A percentile compares a stretch with the other conserved stretches of the same genome.
Evolutionary conservation across 2,329 filamentous ascomycete species (phyloP).

Genomic region (Alternaria gaisen): DNA sequence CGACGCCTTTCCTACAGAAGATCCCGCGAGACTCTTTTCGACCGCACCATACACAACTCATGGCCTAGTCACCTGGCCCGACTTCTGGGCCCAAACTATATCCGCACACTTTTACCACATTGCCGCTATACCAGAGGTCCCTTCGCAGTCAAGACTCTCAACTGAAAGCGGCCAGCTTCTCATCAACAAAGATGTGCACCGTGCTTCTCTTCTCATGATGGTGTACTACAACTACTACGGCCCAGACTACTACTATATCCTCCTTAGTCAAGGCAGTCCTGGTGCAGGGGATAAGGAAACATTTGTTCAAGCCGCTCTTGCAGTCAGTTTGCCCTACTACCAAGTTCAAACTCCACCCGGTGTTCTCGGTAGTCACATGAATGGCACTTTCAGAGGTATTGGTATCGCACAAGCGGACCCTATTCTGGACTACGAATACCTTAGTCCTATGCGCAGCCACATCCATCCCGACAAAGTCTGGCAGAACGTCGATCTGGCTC

Average conservation of each 20-base stretch:
- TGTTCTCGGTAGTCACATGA: slow-evolving; percentile 40
- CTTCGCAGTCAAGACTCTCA: slow-evolving; percentile 45
- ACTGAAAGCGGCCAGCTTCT: slow-evolving; percentile 62
- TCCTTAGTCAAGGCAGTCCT: slow-evolving; percentile 56
- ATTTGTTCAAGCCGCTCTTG: slow-evolving; percentile 57
- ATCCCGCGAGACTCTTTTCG: slow-evolving; percentile 59
- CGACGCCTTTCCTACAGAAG: slow-evolving; percentile 62
- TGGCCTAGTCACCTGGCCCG: slow-evolving; percentile 67
- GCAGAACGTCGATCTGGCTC: slow-evolving; percentile 16
- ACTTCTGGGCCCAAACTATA: slow-evolving; percentile 59
- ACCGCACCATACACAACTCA: slow-evolving; percentile 61
- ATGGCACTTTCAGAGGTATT: slow-evolving; percentile 19
- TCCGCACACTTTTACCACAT: slow-evolving; percentile 59
- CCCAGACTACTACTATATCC: slow-evolving; percentile 60
- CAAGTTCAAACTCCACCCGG: slow-evolving; percentile 48
- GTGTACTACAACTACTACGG: slow-evolving; percentile 67
- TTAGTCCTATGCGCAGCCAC: slow-evolving; percentile 25
- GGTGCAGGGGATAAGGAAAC: slow-evolving; percentile 62
- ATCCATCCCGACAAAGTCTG: slow-evolving; percentile 20
- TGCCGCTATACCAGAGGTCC: slow-evolving; percentile 45
- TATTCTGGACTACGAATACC: slow-evolving; percentile 28
- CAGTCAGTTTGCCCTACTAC: slow-evolving; percentile 53
- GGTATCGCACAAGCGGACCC: slow-evolving; percentile 35
- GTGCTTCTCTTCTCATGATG: slow-evolving; percentile 58
- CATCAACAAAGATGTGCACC: slow-evolving; percentile 59